Evolutionary conservation across 2,329 filamentous ascomycete species (phyloP), one percentile per base, ranked within the genome.

Genomic region (Lomentospora prolificans): DNA sequence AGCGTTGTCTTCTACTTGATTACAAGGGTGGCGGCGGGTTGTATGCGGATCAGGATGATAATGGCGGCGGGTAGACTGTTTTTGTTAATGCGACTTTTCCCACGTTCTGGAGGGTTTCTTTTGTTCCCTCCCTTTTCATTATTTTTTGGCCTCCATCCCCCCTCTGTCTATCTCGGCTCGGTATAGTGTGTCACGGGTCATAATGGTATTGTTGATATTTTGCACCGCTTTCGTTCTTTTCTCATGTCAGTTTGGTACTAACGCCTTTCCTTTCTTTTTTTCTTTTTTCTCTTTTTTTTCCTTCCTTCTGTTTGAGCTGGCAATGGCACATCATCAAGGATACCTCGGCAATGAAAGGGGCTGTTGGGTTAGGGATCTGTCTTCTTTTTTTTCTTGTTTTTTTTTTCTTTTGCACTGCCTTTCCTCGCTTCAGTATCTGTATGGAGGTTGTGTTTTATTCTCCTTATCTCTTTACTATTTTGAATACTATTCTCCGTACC

Each of bases 151-250:
- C 33, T 33, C 19, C 14, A 8, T 14, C 12, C 31, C 46, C 6
- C 44, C 58, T 53, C 54, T 56, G 58, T 52, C 53, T 58, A 53
- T 51, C 28, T 52, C 7, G n/a, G n/a, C n/a, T 31, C 10, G 53
- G 25, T 56, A 25, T 56, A 53, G 41, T 55, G 12, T 51, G n/a
- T 48, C 41, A 28, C 28, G 22, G 25, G 31, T 48, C 19, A 48
- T 48, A 25, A 48, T 48, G 41, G 41, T 24, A 25, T 24, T 48
- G 17, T 25, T 24, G 22, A 22, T 48, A 19, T 10, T 39, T 51
- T 57, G 4, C 48, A 6, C 48, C 17, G 12, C 9, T 27, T 22
- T 51, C 48, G 10, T 51, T 8, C 48, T 51, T 24, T 7, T 27
- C 14, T 52, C 28, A n/a, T n/a, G n/a, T n/a, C n/a, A n/a, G n/a